Conservation (phyloP, 176 grass and related monocot species). For the Triticum turgidum region DNA sequence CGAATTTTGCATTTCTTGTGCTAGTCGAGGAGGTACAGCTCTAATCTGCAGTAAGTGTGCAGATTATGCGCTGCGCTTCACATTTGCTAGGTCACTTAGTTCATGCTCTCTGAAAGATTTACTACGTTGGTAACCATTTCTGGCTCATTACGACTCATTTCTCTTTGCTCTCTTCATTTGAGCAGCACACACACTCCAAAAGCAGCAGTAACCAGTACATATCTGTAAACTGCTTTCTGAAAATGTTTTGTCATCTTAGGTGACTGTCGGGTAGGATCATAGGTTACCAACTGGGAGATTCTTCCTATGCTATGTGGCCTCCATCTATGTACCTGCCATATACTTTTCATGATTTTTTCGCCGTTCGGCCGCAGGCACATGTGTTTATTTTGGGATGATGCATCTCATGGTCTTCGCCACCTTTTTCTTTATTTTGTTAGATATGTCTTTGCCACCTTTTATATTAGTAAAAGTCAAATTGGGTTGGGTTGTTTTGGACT, state of each 20-base stretch:
- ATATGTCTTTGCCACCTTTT: slow-evolving; percentile 23
- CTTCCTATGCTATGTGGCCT: slow-evolving; percentile 18
- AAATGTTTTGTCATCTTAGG: background rate
- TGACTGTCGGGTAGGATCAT: background rate
- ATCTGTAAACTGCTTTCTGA: slow-evolving; percentile 13
- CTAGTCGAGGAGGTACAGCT: background rate
- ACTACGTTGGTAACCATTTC: too few species aligned
- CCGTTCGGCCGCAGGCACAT: background rate
- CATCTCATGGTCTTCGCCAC: slow-evolving; percentile 9
- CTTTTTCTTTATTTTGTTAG: background rate
- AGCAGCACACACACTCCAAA: background rate
- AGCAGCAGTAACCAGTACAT: background rate
- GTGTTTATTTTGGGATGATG: background rate
- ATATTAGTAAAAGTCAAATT: background rate
- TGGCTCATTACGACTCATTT: background rate
- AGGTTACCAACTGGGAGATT: background rate
- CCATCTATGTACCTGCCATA: background rate
- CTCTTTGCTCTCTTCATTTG: background rate
- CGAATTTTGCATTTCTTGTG: background rate
- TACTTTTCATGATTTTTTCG: background rate
- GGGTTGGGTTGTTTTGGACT: background rate
- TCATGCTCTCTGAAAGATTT: too few species aligned
- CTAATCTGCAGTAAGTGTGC: background rate
- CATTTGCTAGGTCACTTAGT: too few species aligned
- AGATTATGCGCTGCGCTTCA: too few species aligned